A percentile compares a stretch with the other conserved stretches of the same genome.
Conservation (phyloP, 805 yeast species). For the Candida saitoana region DNA sequence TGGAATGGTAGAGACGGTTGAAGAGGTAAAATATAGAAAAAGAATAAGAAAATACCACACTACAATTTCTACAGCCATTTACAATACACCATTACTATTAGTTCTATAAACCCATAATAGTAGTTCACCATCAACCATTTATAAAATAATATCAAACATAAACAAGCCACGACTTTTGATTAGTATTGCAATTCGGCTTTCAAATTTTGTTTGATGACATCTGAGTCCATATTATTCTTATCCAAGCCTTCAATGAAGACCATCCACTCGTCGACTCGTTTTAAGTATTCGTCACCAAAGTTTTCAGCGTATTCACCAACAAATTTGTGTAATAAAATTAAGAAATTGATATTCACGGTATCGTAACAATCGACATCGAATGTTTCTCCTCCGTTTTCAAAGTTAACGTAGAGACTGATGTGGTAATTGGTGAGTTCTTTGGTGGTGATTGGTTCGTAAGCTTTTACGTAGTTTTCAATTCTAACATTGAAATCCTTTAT, state of each 20-base stretch:
- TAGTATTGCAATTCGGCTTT: not conserved
- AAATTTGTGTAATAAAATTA: conserved; percentile 6
- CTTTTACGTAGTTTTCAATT: conserved; percentile 45
- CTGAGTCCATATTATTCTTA: not conserved
- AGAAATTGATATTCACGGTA: conserved; percentile 3
- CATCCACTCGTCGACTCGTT: not conserved
- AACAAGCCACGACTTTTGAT: not conserved
- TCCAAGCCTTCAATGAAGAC: not conserved
- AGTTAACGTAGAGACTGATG: conserved; percentile 17
- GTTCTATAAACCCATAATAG: not conserved
- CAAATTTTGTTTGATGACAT: too few species aligned
- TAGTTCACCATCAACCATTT: not conserved
- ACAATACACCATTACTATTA: too few species aligned
- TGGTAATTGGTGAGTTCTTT: conserved; percentile 20
- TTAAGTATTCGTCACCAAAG: conserved; percentile 15
- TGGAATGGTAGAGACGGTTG: too few species aligned
- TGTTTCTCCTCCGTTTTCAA: conserved; percentile 26
- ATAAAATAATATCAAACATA: too few species aligned
- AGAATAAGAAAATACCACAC: too few species aligned
- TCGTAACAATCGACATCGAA: conserved; percentile 13
- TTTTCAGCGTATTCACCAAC: conserved; percentile 15
- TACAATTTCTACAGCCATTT: too few species aligned
- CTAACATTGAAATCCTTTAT: conserved; percentile 60
- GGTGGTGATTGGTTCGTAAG: conserved; percentile 25
- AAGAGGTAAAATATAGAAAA: too few species aligned